Base-by-base conservation (phyloP, 805 yeast genomes). In the Metschnikowia gruessii region DNA sequence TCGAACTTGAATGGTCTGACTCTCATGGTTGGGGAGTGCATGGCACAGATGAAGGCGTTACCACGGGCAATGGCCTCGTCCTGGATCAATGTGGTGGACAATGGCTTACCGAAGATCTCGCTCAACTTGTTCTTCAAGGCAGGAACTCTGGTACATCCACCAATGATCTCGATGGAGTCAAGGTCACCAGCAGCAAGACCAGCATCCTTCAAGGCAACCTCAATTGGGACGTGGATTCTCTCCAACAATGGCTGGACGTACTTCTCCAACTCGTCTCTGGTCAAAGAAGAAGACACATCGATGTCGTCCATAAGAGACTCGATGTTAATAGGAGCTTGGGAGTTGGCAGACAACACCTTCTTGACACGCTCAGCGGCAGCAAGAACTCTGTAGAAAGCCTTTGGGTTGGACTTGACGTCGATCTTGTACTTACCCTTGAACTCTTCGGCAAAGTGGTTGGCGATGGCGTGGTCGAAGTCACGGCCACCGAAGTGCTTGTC, bases 51-150 rank as follows among this genome's bases (percentile, higher is more conserved):
- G 51, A 94, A 94, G 40, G 99, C 97, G 62, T 96, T 95, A 77
- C 99, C 99, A 72, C 92, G 88, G 47, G 99, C 98, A 68, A 92
- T 86, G 54, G 99, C 97, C 80, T 94, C 99, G 68, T 94, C 99
- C 76, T 91, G 97, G 81, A 94, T 94, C 74, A 95, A 82, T 59
- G 98, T 95, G 77, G 87, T 86, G 34, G 97, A 87, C 66, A 94
- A 52, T 16, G 48, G 56, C 57, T 52, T 56, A 68, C 87, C 63
- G 67, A 94, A 89, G 56, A 87, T 77, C 65, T 84, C 87, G 59
- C 85, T 59, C 59, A 94, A 79, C 64, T 80, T 85, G 59, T 83
- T 80, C 80, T 94, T 94, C 67, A 94, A 77, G 46, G 87, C 74
- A 67, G 99, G 99, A 57, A 94, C 95, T 80, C 99, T 90, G 59